Evolutionary conservation across 345 rosid species (phyloP).

Genomic region (Populus ilicifolia): DNA sequence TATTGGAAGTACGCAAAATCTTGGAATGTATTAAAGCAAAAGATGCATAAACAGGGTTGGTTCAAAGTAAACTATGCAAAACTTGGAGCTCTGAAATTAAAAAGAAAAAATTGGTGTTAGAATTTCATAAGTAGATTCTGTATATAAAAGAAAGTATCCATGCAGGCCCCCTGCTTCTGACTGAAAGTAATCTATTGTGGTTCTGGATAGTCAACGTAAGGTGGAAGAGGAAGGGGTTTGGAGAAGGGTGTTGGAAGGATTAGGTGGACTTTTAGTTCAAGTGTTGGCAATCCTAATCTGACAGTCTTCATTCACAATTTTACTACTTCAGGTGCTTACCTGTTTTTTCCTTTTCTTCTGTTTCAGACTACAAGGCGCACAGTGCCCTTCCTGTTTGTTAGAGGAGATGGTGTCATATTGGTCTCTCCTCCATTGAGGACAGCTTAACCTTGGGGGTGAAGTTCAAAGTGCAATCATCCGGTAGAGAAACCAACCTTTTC

Average conservation of each 20-base stretch:
- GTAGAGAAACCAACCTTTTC: background rate
- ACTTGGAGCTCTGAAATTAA: too few relatives aligned
- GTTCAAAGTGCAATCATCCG: background rate
- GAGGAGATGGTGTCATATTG: constrained; percentile 98
- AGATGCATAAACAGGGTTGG: background rate
- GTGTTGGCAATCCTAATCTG: background rate
- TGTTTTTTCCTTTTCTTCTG: background rate
- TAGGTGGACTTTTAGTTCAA: background rate
- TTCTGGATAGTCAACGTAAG: background rate
- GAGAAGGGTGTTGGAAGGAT: background rate
- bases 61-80: too few relatives aligned
- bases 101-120: too few relatives aligned
- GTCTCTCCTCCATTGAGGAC: constrained; percentile 97
- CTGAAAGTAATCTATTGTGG: background rate
- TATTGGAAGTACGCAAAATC: background rate
- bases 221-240: background rate
- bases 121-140: background rate
- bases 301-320: background rate
- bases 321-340: background rate
- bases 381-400: constrained; percentile 83
- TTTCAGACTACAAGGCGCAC: constrained; percentile 83
- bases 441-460: constrained; percentile 37
- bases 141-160: background rate
- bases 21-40: too few relatives aligned
- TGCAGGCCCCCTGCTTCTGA: background rate